These are phyloP conservation scores for Millerozyma acaciae DNA, from an alignment of 805 yeast genomes.

Conservation along the genomic window DNA sequence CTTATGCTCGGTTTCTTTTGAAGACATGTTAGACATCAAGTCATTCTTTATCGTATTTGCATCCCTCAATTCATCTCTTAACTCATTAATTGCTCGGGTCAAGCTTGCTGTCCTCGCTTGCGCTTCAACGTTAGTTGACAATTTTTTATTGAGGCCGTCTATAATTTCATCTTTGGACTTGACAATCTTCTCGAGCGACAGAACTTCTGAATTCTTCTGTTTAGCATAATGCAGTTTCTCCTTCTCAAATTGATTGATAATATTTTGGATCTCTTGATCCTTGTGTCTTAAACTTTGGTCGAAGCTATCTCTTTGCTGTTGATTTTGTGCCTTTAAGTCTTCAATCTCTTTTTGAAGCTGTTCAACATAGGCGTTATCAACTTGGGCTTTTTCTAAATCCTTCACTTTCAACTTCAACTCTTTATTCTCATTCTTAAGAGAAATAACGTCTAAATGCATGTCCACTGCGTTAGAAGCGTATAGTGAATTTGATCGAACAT, in stretches of 20 bases:
- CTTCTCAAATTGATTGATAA: slow-evolving; percentile 2
- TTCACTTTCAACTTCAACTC: slow-evolving; percentile 14
- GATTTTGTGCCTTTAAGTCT: slow-evolving; percentile 3
- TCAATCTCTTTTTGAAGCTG: slow-evolving; percentile 8
- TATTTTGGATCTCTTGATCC: slow-evolving; percentile 8
- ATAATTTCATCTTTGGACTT: slow-evolving; percentile 2
- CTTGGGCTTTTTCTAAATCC: slow-evolving; percentile 7
- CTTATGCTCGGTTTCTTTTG: slow-evolving; percentile 56
- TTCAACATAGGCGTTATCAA: slow-evolving; percentile 2
- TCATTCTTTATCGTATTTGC: slow-evolving; percentile 50
- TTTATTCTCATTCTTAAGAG: slow-evolving; percentile 29
- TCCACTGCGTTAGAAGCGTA: slow-evolving; percentile 38
- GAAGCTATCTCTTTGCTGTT: slow-evolving; percentile 1
- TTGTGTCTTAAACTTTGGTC: slow-evolving; percentile 3
- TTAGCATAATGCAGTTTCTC: not conserved
- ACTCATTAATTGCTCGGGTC: slow-evolving; percentile 6
- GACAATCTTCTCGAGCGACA: not conserved
- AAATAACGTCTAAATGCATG: slow-evolving; percentile 39
- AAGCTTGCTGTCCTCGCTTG: not conserved
- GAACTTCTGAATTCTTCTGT: not conserved
- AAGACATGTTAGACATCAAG: slow-evolving; percentile 62
- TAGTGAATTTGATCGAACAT: slow-evolving; percentile 15
- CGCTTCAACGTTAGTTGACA: not conserved
- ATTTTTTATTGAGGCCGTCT: not conserved
- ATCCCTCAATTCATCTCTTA: slow-evolving; percentile 14